A percentile compares a stretch with the other conserved stretches of the same genome.
Conservation (phyloP, 805 yeast genomes). For the Starmerella vaccinii region DNA sequence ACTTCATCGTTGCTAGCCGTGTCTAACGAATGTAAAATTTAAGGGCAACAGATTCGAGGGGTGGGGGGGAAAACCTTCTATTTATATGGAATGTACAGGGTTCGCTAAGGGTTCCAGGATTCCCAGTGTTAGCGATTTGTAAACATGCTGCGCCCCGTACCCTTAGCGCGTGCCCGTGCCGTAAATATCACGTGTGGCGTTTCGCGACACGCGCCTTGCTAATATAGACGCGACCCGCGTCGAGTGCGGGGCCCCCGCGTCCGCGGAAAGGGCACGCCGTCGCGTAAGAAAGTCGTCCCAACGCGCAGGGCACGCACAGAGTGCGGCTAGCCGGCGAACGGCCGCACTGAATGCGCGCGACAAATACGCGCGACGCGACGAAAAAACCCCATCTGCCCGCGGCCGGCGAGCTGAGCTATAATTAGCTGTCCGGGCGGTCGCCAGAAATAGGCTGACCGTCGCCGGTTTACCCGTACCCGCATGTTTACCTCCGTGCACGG, state of each 20-base stretch:
- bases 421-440: neutral
- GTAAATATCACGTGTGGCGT: constrained; percentile 1
- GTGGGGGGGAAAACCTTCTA: neutral
- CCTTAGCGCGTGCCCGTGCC: constrained; percentile 5
- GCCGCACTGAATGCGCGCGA: no score
- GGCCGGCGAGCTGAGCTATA: no score
- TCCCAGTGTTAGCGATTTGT: constrained; percentile 9
- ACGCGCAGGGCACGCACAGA: no score
- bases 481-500: neutral
- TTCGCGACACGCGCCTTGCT: constrained; percentile 3
- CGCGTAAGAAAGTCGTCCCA: no score
- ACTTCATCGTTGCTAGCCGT: constrained; percentile 23
- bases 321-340: no score
- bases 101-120: neutral
- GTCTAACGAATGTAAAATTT: constrained; percentile 3
- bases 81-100: neutral
- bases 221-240: neutral
- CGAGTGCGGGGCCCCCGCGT: no score
- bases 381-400: no score
- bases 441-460: neutral
- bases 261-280: no score
- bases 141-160: constrained; percentile 17
- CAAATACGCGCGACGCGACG: no score
- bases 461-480: neutral
- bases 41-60: neutral